Evolutionary conservation across 768 basidiomycete genomes (phyloP), one percentile per base, ranked within the genome.

Genomic region (Macrocybe gigantea): DNA sequence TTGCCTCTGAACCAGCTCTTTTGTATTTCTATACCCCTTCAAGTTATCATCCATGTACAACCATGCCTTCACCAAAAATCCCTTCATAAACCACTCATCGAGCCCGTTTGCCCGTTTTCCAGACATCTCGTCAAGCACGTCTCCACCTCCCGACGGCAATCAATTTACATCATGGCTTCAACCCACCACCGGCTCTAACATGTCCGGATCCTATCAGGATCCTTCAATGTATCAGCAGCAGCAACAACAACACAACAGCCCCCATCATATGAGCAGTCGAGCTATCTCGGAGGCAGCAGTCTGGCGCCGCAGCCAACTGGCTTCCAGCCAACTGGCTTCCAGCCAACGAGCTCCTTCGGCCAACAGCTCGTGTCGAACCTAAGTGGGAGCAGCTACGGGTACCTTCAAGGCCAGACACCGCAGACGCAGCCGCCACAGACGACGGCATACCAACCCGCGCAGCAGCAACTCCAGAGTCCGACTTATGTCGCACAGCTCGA

Each of bases 21-120:
- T 45, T 8, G 44, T 41, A 38, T 41, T 54, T 30, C 47, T 43
- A 43, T 51, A 53, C 56, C 45, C 40, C 49, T 45, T 38, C 40
- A 22, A 22, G 33, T 32, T 50, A 32, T 38, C 44, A 42, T 47
- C 48, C 54, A 75, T 71, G 75, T 77, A 76, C 60, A 60, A 65
- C 52, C 65, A 66, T 49, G 66, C 65, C 13, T 77, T 71, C 50
- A 69, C 70, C 43, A 89, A 85, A 58, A 88, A 88, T 55, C 87
- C 87, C 0, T 88, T 89, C 64, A 66, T 81, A 57, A 69, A 73
- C 41, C 77, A 78, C 52, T 71, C 77, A 1, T 53, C 69, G 31
- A 67, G 70, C 41, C 63, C 76, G 32, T 70, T 73, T 29, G 62
- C 71, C 14, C 79, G 87, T 50, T 89, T 74, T 56, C 88, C 88